phyloP scores from a whole-genome alignment of 805 yeast species.

The Yamadazyma nakazawae region DNA sequence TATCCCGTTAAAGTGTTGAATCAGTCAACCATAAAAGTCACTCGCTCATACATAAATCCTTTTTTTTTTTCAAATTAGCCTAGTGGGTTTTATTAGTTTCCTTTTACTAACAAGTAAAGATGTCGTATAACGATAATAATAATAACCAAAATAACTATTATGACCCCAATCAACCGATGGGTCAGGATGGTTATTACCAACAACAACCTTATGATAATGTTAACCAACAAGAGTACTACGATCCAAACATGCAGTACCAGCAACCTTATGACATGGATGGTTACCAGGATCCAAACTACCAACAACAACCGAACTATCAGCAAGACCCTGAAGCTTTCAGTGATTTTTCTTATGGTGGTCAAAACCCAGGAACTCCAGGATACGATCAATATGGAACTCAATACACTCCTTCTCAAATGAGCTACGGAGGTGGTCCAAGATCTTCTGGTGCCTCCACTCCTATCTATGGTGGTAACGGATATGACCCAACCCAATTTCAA shows the following conservation, averaged over 20 bases:
- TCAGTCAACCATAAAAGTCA: background rate
- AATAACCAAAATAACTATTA: constrained; percentile 45
- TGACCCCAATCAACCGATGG: constrained; percentile 42
- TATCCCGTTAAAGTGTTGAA: background rate
- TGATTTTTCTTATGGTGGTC: constrained; percentile 60
- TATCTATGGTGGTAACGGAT: constrained; percentile 66
- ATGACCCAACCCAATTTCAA: constrained; percentile 61
- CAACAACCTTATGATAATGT: constrained; percentile 24
- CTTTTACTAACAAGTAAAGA: constrained; percentile 25
- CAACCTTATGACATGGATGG: constrained; percentile 49
- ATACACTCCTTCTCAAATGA: constrained; percentile 82
- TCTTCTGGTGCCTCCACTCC: constrained; percentile 96
- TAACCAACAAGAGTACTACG: constrained; percentile 47
- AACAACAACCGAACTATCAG: constrained; percentile 28
- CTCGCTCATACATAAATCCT: constrained; percentile 1
- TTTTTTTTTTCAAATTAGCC: background rate
- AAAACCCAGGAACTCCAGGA: constrained; percentile 56
- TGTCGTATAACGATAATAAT: constrained; percentile 55
- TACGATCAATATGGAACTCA: constrained; percentile 68
- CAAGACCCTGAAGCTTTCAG: constrained; percentile 63
- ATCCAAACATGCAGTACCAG: constrained; percentile 41
- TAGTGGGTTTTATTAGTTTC: background rate
- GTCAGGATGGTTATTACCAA: constrained; percentile 32
- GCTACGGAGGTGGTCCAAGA: constrained; percentile 73
- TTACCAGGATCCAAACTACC: constrained; percentile 46